Conservation (phyloP, 2,329 filamentous ascomycete genomes). For the Penicillium hordei region DNA sequence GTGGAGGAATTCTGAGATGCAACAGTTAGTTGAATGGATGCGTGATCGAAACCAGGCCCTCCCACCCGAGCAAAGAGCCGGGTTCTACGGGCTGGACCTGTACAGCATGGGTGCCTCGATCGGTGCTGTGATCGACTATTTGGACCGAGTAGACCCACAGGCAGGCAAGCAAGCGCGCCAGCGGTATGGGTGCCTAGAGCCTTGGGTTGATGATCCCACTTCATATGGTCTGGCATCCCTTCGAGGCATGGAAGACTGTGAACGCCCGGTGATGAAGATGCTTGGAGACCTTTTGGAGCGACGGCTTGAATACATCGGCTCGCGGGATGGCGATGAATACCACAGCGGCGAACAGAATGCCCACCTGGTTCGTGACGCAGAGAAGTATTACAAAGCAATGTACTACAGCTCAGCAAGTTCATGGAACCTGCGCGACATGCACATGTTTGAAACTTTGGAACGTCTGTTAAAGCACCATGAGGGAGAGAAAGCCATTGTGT, state of each 20-base stretch:
- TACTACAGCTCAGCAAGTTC: slow-evolving; percentile 51
- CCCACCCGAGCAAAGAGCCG: slow-evolving; percentile 33
- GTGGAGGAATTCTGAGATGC: slow-evolving; percentile 56
- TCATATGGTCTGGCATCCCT: slow-evolving; percentile 49
- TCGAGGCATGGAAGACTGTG: slow-evolving; percentile 48
- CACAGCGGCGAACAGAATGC: slow-evolving; percentile 55
- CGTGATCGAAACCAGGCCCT: slow-evolving; percentile 43
- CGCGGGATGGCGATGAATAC: slow-evolving; percentile 48
- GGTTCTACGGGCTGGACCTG: slow-evolving; percentile 55
- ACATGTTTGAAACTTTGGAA: slow-evolving; percentile 53
- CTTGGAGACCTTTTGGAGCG: slow-evolving; percentile 46
- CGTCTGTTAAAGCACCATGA: slow-evolving; percentile 47
- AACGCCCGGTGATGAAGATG: slow-evolving; percentile 48
- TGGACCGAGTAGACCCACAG: slow-evolving; percentile 47
- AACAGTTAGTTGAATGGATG: slow-evolving; percentile 55
- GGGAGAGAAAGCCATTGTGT: slow-evolving; percentile 50
- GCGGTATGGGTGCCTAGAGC: slow-evolving; percentile 49
- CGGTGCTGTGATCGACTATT: slow-evolving; percentile 49
- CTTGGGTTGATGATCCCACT: slow-evolving; percentile 52
- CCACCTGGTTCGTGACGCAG: slow-evolving; percentile 50
- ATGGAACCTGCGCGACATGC: slow-evolving; percentile 54
- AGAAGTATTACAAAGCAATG: slow-evolving; percentile 55
- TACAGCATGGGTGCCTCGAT: slow-evolving; percentile 52
- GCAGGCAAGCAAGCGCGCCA: slow-evolving; percentile 47
- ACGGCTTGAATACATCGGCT: slow-evolving; percentile 43